These are phyloP conservation scores for Didymella pomorum DNA, from an alignment of 2,329 filamentous ascomycete genomes.

Conservation along the genomic window DNA sequence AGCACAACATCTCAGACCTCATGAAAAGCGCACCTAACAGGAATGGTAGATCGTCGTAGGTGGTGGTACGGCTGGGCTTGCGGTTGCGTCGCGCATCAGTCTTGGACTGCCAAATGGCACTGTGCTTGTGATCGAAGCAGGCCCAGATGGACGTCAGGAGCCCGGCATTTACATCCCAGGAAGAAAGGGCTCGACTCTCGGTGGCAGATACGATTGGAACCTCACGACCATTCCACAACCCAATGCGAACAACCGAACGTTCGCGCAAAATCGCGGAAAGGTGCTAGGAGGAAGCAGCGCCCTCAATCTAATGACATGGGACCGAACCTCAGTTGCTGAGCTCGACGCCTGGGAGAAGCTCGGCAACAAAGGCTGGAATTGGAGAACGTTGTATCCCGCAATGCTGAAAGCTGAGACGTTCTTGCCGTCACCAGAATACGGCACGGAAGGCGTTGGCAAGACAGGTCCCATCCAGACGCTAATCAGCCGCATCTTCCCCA, in stretches of 20 bases:
- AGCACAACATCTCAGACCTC: not conserved
- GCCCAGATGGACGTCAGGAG: slow-evolving; percentile 40
- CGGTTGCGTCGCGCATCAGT: slow-evolving; percentile 44
- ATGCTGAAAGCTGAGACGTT: slow-evolving; percentile 48
- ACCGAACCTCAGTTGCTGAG: slow-evolving; percentile 41
- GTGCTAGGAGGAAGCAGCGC: slow-evolving; percentile 59
- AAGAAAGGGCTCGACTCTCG: slow-evolving; percentile 39
- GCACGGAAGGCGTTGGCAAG: slow-evolving; percentile 38
- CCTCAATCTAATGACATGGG: slow-evolving; percentile 53
- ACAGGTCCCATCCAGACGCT: slow-evolving; percentile 45
- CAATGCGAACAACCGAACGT: slow-evolving; percentile 51
- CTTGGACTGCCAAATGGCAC: slow-evolving; percentile 36
- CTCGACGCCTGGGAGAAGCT: slow-evolving; percentile 45
- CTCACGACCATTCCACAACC: slow-evolving; percentile 56
- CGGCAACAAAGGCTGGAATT: slow-evolving; percentile 46
- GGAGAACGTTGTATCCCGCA: slow-evolving; percentile 41
- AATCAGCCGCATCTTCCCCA: slow-evolving; percentile 56
- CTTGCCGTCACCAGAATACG: slow-evolving; percentile 37
- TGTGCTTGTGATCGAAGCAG: slow-evolving; percentile 40
- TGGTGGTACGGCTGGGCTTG: slow-evolving; percentile 42
- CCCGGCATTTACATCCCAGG: slow-evolving; percentile 39
- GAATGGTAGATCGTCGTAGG: slow-evolving; percentile 29
- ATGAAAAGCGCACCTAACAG: not conserved
- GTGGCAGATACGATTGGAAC: slow-evolving; percentile 48
- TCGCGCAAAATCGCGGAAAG: slow-evolving; percentile 56